Evolutionary conservation across 495 filamentous ascomycete genomes (phyloP), one percentile per base, ranked within the genome.

Genomic region (Penicillium verhagenii): DNA sequence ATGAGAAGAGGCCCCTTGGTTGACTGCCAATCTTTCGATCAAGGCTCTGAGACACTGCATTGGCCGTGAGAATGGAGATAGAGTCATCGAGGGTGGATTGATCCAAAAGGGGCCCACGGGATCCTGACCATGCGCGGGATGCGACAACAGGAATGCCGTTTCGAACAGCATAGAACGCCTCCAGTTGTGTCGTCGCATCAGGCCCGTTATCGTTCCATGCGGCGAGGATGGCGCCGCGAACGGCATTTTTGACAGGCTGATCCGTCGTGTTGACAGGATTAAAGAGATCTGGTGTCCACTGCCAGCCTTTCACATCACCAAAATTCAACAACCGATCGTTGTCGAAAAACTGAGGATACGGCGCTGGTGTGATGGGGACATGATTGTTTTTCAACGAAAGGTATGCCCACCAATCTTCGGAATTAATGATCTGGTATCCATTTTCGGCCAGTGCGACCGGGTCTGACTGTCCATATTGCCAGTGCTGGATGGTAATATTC

Each of bases 191-290:
- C 3, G 76, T 79, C 1, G 80, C 77, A 55, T 82, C 79, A 0
- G 80, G 77, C 0, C 80, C 80, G 38, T 79, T 81, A 46, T 83
- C 80, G 46, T 79, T 83, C 80, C 80, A 83, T 2, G 78, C 77
- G 0, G 80, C 80, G 37, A 82, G 58, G 4, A 81, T 78, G 5
- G 78, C 78, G 9, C 80, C 80, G 23, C 67, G 74, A 8, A 79
- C 76, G 1, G 63, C 60, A 9, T 63, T 64, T 6, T 60, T 63
- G 13, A 56, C 53, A 0, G 60, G 56, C 48, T 72, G 67, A 50
- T 73, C 61, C 0, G 73, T 77, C 0, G 49, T 40, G 39, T 82
- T 80, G 10, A 75, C 69, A 0, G 72, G 67, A 46, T 81, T 80
- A 43, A 79, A 76, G 6, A 80, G 61, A 11, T 67, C 52, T 0